These are phyloP conservation scores for Lavandula angustifolia DNA, from an alignment of 257 asterid species.

Conservation along the genomic window DNA sequence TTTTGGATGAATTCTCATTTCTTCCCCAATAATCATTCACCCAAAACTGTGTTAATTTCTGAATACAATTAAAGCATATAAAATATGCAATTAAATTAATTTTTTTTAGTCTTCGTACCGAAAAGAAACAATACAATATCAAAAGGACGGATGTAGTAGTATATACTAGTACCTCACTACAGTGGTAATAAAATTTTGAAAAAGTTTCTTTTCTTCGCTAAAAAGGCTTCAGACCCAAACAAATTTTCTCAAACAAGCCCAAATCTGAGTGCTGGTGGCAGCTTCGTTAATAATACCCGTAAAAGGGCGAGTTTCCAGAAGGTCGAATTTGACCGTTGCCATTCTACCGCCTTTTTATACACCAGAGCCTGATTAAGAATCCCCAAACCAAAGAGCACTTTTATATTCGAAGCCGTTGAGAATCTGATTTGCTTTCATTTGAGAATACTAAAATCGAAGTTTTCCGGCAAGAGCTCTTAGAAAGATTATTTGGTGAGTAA, in stretches of 20 bases:
- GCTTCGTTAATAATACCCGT: constrained; percentile 27
- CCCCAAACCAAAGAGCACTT: constrained; percentile 30
- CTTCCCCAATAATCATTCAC: too few species aligned
- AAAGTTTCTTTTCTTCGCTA: neutral
- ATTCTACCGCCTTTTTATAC: constrained; percentile 33
- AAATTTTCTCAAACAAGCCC: neutral
- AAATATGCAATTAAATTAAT: too few species aligned
- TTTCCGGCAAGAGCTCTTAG: constrained; percentile 2
- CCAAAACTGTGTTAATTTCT: too few species aligned
- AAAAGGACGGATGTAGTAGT: too few species aligned
- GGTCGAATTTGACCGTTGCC: constrained; percentile 49
- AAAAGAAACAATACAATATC: too few species aligned
- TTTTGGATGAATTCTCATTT: too few species aligned
- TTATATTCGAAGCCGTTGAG: constrained; percentile 33
- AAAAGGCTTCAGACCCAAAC: constrained; percentile 15
- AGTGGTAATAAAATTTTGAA: too few species aligned
- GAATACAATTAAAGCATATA: too few species aligned
- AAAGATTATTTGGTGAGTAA: constrained; percentile 27
- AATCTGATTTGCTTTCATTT: neutral
- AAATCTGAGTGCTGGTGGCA: constrained; percentile 23
- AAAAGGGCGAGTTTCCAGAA: constrained; percentile 13
- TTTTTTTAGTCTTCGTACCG: too few species aligned
- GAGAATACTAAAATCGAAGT: neutral
- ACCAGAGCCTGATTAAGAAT: neutral
- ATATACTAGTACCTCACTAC: too few species aligned